Base-by-base conservation (phyloP, 805 yeast genomes). In the Jamesozyma gamospora region DNA sequence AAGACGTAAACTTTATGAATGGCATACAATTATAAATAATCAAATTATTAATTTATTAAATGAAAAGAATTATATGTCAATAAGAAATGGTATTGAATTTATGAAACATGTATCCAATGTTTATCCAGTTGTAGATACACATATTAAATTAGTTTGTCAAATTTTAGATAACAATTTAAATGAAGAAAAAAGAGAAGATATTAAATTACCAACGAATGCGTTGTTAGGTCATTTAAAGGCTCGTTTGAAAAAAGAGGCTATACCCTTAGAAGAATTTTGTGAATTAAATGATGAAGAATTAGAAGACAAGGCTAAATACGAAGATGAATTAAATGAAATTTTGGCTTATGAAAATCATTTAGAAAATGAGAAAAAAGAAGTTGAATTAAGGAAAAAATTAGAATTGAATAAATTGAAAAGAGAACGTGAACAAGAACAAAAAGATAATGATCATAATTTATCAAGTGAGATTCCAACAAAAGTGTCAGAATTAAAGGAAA, bases 11-110 rank as follows among this genome's bases (percentile, higher is more conserved):
- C 47, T 81, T 2, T 79, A 47, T 40, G 44, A 68, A 8, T 82
- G 82, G 73, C 86, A 85, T 52, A 46, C 60, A 2, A 50, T 54
- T 1, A 55, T 83, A 7, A 58, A 76, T 12, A 56, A 60, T 6
- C 53, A 58, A 41, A 42, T 44, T 10, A 49, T 42, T 17, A 46
- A 44, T 29, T 40, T 43, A 39, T 47, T 52, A 25, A 45, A 36
- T 43, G 61, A 48, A 27, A 44, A 63, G 3, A 81, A 80, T 40
- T 88, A 86, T 56, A 81, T 83, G 75, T 77, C 82, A 2, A 71
- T 92, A 38, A 74, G 87, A 40, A 88, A 87, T 59, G 74, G 85
- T 3, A 82, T 87, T 42, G 80, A 83, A 1, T 75, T 85, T 49
- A 64, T 87, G 65, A 84, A 80, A 53, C 77, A 76, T 47, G 60